Evolutionary conservation across 192 early-diverging fungal genomes (phyloP).

Genomic region (Linnemannia hyalina): DNA sequence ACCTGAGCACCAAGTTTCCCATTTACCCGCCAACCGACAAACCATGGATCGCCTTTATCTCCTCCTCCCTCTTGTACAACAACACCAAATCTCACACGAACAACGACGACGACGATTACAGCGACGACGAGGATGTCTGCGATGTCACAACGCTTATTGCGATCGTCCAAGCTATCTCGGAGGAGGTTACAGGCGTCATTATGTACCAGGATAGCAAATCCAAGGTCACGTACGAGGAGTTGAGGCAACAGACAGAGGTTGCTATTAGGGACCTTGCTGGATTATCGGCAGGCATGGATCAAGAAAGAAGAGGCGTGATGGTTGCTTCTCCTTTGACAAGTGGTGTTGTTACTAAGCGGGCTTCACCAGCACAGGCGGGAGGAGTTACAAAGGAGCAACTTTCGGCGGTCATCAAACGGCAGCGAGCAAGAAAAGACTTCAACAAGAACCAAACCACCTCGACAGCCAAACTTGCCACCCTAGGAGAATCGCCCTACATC

Average conservation of each 20-base stretch:
- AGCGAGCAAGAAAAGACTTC: not conserved
- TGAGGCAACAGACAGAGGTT: slow-evolving; percentile 26
- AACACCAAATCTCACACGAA: not conserved
- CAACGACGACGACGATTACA: not conserved
- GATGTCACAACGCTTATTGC: slow-evolving; percentile 27
- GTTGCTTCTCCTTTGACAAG: not conserved
- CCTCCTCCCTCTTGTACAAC: slow-evolving; percentile 29
- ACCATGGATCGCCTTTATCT: slow-evolving; percentile 55
- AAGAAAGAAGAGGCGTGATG: not conserved
- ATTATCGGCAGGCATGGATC: not conserved
- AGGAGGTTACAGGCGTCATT: slow-evolving; percentile 32
- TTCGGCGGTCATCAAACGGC: not conserved
- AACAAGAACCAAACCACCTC: not conserved
- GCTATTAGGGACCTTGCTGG: slow-evolving; percentile 24
- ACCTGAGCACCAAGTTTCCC: slow-evolving; percentile 30
- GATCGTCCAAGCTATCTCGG: slow-evolving; percentile 44
- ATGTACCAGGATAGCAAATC: slow-evolving; percentile 31
- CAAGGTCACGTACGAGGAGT: slow-evolving; percentile 15
- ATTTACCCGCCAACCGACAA: slow-evolving; percentile 39
- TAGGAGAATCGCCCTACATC: not conserved
- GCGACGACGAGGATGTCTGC: slow-evolving; percentile 10
- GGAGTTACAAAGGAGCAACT: slow-evolving; percentile 22
- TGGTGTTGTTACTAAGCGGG: not conserved
- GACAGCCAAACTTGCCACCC: not conserved
- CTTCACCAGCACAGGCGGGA: not conserved